A percentile compares a stretch with the other conserved stretches of the same genome.
phyloP scores from a whole-genome alignment of 2,329 filamentous ascomycete species.

The Diaporthe ilicicola region DNA sequence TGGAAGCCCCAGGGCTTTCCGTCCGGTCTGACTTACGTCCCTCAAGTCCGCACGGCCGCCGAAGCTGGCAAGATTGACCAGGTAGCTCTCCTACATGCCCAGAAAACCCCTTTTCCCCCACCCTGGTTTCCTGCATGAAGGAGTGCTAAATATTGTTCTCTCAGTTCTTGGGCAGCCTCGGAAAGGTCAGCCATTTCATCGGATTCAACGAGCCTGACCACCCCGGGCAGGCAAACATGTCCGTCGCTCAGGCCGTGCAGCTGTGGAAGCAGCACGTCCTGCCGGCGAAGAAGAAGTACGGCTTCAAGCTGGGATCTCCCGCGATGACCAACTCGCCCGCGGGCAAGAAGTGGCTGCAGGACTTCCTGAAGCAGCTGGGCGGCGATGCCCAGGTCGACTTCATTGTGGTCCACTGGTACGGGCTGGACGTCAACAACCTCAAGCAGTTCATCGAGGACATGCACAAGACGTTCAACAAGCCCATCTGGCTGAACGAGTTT shows the following conservation, averaged over 20 bases:
- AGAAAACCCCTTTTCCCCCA: background rate
- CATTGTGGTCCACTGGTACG: constrained; percentile 27
- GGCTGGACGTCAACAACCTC: constrained; percentile 20
- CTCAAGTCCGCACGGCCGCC: constrained; percentile 22
- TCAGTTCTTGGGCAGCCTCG: constrained; percentile 20
- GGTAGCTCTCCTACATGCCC: background rate
- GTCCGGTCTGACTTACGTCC: constrained; percentile 21
- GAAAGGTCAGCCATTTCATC: constrained; percentile 26
- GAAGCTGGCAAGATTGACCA: constrained; percentile 26
- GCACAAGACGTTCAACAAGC: constrained; percentile 26
- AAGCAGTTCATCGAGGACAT: constrained; percentile 20
- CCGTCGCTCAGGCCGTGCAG: constrained; percentile 10
- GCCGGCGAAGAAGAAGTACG: constrained; percentile 26
- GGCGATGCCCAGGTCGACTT: constrained; percentile 24
- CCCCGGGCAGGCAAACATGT: constrained; percentile 20
- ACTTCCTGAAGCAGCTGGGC: constrained; percentile 11
- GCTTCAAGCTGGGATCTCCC: constrained; percentile 26
- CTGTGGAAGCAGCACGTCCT: constrained; percentile 29
- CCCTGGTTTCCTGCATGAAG: background rate
- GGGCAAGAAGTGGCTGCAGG: constrained; percentile 26
- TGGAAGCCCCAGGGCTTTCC: constrained; percentile 26
- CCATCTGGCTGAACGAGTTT: constrained; percentile 27
- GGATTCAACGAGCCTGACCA: constrained; percentile 29
- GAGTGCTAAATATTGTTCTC: background rate
- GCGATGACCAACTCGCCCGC: constrained; percentile 22